Base-by-base conservation (phyloP, 108 stramenopile species). In the Aureococcus anophagefferens region DNA sequence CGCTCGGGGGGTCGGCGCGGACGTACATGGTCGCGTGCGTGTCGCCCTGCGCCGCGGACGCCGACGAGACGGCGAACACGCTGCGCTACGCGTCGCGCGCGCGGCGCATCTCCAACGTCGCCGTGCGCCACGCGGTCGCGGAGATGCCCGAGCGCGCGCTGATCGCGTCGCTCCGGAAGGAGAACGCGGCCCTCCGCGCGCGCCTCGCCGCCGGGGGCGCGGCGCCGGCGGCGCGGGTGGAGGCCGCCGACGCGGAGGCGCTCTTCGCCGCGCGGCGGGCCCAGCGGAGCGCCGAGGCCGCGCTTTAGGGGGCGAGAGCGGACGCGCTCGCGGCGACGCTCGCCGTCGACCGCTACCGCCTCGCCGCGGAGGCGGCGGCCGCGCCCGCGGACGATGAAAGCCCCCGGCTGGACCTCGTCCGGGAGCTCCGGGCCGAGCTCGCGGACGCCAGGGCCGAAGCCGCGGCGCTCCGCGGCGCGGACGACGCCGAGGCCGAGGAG, bases 11-110 rank as follows among this genome's bases (percentile, higher is more conserved):
- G 11, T 84, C 84, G 72, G 74, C 75, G 64, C 51, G 74, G 65
- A 85, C 84, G 32, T 67, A 80, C 32, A 82, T 85, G 81, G 84
- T 85, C 44, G 83, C 83, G 66, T 84, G 83, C 69, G 81, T 84
- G 29, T 84, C 84, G 11, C 83, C 84, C 25, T 76, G 83, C 28
- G 81, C 81, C 44, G 45, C 71, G 33, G 80, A 84, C 46, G 74
- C 68, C 37, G 75, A 82, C 63, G 84, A 85, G 74, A 82, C 83
- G n/a, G 62, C 80, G 65, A 85, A 83, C 71, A 81, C 81, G 44
- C 71, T 81, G 34, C 79, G 81, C 34, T 84, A 85, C 79, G 83
- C 84, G 28, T 75, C 79, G 32, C 72, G 83, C 17, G 84, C 84
- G 13, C 66, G 83, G 25, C 77, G 59, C 74, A 81, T 81, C 72